Conservation (phyloP, 805 yeast genomes). For the Saccharomycopsis guyanensis region DNA sequence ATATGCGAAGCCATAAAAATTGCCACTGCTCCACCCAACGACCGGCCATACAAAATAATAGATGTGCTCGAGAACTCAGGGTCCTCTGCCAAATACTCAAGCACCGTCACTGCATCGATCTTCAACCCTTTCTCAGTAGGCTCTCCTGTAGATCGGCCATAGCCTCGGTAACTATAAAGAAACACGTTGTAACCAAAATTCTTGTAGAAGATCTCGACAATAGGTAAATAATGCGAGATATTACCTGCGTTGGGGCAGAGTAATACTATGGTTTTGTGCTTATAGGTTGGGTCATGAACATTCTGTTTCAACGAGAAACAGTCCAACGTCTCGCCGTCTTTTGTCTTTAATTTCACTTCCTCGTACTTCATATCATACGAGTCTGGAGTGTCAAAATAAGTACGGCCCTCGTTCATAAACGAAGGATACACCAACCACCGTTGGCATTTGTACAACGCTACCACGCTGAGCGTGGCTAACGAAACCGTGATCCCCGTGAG, state of each 20-base stretch:
- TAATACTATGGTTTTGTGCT: slow-evolving; percentile 64
- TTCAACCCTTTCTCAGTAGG: slow-evolving; percentile 78
- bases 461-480: slow-evolving; percentile 24
- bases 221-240: slow-evolving; percentile 83
- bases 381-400: slow-evolving; percentile 69
- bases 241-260: slow-evolving; percentile 94
- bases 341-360: slow-evolving; percentile 49
- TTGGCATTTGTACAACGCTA: slow-evolving; percentile 57
- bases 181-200: slow-evolving; percentile 68
- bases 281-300: slow-evolving; percentile 29
- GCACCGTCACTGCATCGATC: slow-evolving; percentile 67
- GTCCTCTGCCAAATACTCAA: slow-evolving; percentile 50
- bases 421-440: slow-evolving; percentile 75
- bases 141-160: slow-evolving; percentile 70
- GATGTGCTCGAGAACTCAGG: slow-evolving; percentile 44
- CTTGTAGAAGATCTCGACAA: slow-evolving; percentile 60
- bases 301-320: slow-evolving; percentile 55
- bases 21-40: slow-evolving; percentile 93
- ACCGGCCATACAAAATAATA: slow-evolving; percentile 73
- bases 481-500: slow-evolving; percentile 14
- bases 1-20: slow-evolving; percentile 65
- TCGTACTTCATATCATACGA: slow-evolving; percentile 60
- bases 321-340: slow-evolving; percentile 63
- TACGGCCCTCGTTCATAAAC: slow-evolving; percentile 65
- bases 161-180: slow-evolving; percentile 84